These are phyloP conservation scores for Epichloe festucae DNA, from an alignment of 2,329 filamentous ascomycete genomes.

Conservation along the genomic window DNA sequence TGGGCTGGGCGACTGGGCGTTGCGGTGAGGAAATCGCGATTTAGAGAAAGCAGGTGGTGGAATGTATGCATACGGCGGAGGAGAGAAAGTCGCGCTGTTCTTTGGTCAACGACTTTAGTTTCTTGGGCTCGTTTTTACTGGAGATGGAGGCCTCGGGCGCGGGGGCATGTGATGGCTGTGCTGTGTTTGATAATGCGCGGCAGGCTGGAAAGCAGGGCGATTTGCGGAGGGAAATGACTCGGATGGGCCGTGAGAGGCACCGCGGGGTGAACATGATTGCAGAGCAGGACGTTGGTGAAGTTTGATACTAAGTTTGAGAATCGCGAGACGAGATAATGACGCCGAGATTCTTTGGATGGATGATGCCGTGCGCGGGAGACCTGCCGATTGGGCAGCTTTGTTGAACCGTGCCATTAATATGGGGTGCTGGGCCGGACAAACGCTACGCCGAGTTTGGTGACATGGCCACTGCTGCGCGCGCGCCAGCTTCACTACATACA, in stretches of 20 bases:
- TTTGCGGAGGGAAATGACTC: conserved; percentile 1
- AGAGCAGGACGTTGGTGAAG: neutral
- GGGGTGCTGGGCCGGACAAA: conserved; percentile 4
- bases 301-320: neutral
- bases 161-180: conserved; percentile 2
- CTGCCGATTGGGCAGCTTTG: neutral
- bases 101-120: conserved; percentile 49
- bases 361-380: neutral
- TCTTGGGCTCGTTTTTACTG: conserved; percentile 17
- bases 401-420: neutral
- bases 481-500: too few relatives aligned
- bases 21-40: neutral
- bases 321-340: neutral
- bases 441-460: conserved; percentile 5
- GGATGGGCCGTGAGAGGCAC: conserved; percentile 8
- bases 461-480: neutral
- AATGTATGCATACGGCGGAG: conserved; percentile 48
- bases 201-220: neutral
- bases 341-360: neutral
- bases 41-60: neutral
- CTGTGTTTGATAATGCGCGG: conserved; percentile 6
- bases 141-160: neutral
- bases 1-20: neutral
- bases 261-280: conserved; percentile 10
- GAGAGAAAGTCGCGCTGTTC: conserved; percentile 65